Base-by-base conservation (phyloP, 768 basidiomycete genomes). In the Neoboletus subvelutipes region DNA sequence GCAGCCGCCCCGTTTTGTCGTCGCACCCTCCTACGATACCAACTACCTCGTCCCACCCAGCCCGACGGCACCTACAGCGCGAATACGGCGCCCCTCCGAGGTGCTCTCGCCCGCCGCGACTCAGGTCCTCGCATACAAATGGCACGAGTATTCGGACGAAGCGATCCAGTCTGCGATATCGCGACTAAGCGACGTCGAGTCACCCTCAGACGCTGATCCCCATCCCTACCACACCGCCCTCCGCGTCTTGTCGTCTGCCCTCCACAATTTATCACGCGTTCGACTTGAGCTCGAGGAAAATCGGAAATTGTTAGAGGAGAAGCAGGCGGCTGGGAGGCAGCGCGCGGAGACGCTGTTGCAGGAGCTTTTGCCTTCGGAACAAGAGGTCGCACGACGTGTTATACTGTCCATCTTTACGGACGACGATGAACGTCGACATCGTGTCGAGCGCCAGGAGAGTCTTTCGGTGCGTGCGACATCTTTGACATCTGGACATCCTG, bases 91-190 rank as follows among this genome's bases (percentile, higher is more conserved):
- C 4, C 17, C 49, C 18, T 45, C 61, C 2, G 71, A 68, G 28
- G 11, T 20, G 10, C 51, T 60, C n/a, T 57, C 59, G 0, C 52
- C 70, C 12, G 59, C 77, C 13, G 72, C 76, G 1, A 67, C 77
- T 2, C 79, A 83, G 56, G 78, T 92, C 12, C 77, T 92, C 18
- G 75, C 79, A 2, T 87, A 84, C 10, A 81, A 77, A 66, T 94
- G 91, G 90, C 90, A 93, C 65, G 81, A 84, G 24, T 85, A 83
- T 63, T 84, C 88, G 3, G 89, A 93, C 69, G 83, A 88, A 48
- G 86, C 80, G 2, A 87, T 93, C 42, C 84, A 87, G 57, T 74
- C 78, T 17, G 79, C 83, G 4, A 81, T 92, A 24, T 80, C 87
- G 0, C 73, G 72, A 20, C 70, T 88, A 15, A 66, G 74, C 52